These are phyloP conservation scores for Skeletonema costatum DNA, from an alignment of 108 stramenopile species.

Conservation along the genomic window DNA sequence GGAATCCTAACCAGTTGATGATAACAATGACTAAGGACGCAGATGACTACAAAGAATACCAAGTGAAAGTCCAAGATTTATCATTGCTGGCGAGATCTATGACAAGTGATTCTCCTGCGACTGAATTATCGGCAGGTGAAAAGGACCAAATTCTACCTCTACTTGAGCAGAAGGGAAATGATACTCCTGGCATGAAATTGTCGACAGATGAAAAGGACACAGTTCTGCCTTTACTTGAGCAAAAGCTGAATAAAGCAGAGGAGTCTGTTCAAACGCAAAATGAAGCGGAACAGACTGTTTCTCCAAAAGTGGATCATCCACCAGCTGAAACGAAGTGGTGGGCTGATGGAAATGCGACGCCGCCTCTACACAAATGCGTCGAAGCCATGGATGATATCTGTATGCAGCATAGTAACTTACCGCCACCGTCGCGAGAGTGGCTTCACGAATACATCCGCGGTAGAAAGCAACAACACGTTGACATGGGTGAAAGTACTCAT, in stretches of 20 bases:
- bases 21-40: neutral
- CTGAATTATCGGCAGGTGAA: neutral
- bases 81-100: constrained; percentile 11
- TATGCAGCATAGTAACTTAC: constrained; percentile 13
- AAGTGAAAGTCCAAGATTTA: constrained; percentile 1
- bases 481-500: neutral
- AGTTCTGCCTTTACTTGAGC: neutral
- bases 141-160: neutral
- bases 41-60: constrained; percentile 3
- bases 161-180: neutral
- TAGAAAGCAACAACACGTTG: neutral
- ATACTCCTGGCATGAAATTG: neutral
- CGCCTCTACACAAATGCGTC: constrained; percentile 16
- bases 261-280: neutral
- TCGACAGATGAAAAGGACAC: neutral
- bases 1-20: neutral
- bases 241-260: neutral
- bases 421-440: constrained; percentile 31
- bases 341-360: constrained; percentile 5
- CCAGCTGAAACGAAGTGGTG: constrained; percentile 9
- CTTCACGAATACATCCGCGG: constrained; percentile 11
- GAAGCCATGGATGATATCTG: constrained; percentile 27
- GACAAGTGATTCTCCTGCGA: neutral
- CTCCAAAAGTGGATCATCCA: neutral
- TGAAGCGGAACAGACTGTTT: neutral